Percentiles rank a stretch among this genome's conserved stretches.
These are phyloP conservation scores for Saitozyma sp. DNA, from an alignment of 768 basidiomycete genomes.

Conservation along the genomic window DNA sequence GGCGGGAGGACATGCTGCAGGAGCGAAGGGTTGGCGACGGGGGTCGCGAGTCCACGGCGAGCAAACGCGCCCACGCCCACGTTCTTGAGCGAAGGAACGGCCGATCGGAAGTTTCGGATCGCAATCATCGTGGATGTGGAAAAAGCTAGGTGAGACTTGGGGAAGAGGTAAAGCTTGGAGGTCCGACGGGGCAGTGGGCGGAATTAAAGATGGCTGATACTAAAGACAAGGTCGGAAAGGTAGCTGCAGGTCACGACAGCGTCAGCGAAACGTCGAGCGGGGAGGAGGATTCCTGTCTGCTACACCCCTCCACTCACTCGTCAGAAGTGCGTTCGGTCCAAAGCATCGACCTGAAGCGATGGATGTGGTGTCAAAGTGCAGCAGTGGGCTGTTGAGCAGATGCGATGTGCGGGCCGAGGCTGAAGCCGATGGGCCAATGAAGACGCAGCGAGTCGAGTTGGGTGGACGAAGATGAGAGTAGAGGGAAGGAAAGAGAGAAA, in stretches of 20 bases:
- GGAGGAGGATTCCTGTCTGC: not conserved
- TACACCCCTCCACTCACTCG: slow-evolving; percentile 39
- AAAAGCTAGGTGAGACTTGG: not conserved
- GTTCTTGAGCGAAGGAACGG: slow-evolving; percentile 16
- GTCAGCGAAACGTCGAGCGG: not conserved
- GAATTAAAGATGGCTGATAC: slow-evolving; percentile 33
- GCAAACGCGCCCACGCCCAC: too few relatives aligned
- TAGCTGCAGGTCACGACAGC: slow-evolving; percentile 22
- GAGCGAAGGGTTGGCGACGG: slow-evolving; percentile 26
- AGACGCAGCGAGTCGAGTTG: too few relatives aligned
- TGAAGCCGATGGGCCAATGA: too few relatives aligned
- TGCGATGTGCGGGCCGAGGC: too few relatives aligned
- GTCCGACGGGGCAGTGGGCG: not conserved
- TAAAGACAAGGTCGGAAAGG: slow-evolving; percentile 50
- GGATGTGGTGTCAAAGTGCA: too few relatives aligned
- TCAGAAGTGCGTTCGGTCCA: slow-evolving; percentile 51
- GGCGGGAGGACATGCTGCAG: slow-evolving; percentile 44
- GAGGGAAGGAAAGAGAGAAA: too few relatives aligned
- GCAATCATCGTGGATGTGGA: not conserved
- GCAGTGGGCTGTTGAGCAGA: too few relatives aligned
- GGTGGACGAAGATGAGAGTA: too few relatives aligned
- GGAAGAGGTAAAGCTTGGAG: not conserved
- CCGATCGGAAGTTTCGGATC: slow-evolving; percentile 17
- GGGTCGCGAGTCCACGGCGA: slow-evolving; percentile 39
- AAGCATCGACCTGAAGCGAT: slow-evolving; percentile 34